Base-by-base conservation (phyloP, 257 asterid genomes). In the Nicotiana attenuata region DNA sequence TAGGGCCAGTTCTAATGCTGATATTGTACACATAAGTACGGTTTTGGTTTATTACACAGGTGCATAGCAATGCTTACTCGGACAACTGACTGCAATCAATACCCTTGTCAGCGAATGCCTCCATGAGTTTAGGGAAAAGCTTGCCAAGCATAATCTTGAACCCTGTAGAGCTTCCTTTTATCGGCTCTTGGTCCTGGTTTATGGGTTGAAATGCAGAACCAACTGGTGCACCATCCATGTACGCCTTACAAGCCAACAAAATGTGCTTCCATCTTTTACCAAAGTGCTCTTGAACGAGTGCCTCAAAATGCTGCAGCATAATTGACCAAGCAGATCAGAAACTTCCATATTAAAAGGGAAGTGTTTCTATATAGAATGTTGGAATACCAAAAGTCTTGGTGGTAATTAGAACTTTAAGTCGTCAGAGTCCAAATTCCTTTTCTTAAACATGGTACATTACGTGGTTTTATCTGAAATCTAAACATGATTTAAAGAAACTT, bases 101-200 rank as follows among this genome's bases (percentile, higher is more conserved):
- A 56, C 93, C 97, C 88, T 89, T 94, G 22, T 79, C 86, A 0
- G 92, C 71, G 82, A 94, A 94, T 67, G 97, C 96, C 86, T 90
- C 96, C n/a, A 90, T 88, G 19, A 94, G 97, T 81, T 78, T 86
- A 41, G 98, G 89, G 68, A 86, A 83, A 89, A 94, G 89, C 92
- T 94, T 96, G 33, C 88, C 78, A 31, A 96, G 94, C 94, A 92
- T 90, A 81, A 96, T 92, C 91, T 91, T 94, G 95, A 96, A 94
- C 1, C 98, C 99, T 2, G 87, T 89, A 2, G 98, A 94, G 92
- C 93, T 89, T 88, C 93, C 92, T 81, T 86, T 85, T 78, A 53
- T 82, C 17, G 4, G 77, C 84, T 85, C 90, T 68, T 87, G 87
- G 59, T 89, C 89, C 80, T 67, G 29, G 29, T 78, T 85, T 55